These are phyloP conservation scores for Castanea sativa DNA, from an alignment of 306 rosid genomes.

Conservation along the genomic window DNA sequence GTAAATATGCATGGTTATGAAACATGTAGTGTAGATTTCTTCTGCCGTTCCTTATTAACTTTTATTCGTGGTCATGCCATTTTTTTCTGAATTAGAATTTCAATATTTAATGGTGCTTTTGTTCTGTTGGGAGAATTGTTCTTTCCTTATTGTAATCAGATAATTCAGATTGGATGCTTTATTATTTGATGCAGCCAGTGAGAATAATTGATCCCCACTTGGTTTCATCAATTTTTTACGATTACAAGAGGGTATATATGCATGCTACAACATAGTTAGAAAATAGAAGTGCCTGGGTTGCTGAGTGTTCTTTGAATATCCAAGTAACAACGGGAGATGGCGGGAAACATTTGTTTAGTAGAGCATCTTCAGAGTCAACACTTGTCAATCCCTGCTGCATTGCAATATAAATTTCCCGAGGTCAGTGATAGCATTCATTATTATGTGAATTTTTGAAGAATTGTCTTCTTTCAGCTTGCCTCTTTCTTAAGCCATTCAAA, in stretches of 20 bases:
- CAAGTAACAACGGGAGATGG: slow-evolving; percentile 69
- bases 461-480: no score
- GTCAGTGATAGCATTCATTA: no score
- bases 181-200: slow-evolving; percentile 75
- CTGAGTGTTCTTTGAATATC: slow-evolving; percentile 78
- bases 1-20: not conserved
- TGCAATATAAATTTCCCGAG: slow-evolving; percentile 45
- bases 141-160: slow-evolving; percentile 7
- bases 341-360: slow-evolving; percentile 52
- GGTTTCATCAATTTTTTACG: slow-evolving; percentile 76
- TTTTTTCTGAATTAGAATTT: slow-evolving; percentile 8
- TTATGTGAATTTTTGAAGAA: no score
- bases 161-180: not conserved
- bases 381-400: slow-evolving; percentile 66
- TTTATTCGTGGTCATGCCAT: not conserved
- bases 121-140: slow-evolving; percentile 24
- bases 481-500: no score
- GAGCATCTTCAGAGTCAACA: slow-evolving; percentile 73
- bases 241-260: slow-evolving; percentile 72
- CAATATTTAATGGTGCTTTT: slow-evolving; percentile 19
- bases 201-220: slow-evolving; percentile 91
- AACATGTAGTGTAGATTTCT: slow-evolving; percentile 10
- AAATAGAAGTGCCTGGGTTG: slow-evolving; percentile 65
- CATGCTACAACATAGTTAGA: slow-evolving; percentile 72
- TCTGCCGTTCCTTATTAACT: not conserved